Conservation (phyloP, 2,329 filamentous ascomycete genomes). For the Colletotrichum karsti region DNA sequence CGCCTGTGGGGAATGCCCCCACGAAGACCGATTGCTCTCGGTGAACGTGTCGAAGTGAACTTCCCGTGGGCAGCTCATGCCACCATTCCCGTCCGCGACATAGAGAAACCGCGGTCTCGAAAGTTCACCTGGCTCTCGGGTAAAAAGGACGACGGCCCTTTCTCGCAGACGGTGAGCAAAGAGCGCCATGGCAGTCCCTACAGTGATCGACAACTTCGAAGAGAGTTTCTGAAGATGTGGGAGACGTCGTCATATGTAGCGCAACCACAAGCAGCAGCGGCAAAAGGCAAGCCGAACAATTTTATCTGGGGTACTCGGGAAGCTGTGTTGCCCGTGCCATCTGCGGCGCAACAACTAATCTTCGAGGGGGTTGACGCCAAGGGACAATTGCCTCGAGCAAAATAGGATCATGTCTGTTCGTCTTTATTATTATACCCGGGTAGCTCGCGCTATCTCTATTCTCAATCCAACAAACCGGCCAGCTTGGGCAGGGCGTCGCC, state of each 20-base stretch:
- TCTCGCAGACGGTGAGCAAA: constrained; percentile 38
- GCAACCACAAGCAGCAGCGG: constrained; percentile 22
- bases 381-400: constrained; percentile 29
- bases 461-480: constrained; percentile 51
- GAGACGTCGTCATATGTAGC: constrained; percentile 52
- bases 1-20: constrained; percentile 47
- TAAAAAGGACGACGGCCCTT: constrained; percentile 45
- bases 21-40: constrained; percentile 41
- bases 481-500: constrained; percentile 70
- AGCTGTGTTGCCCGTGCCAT: constrained; percentile 38
- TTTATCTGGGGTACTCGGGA: constrained; percentile 56
- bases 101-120: constrained; percentile 48
- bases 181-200: constrained; percentile 31
- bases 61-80: constrained; percentile 57
- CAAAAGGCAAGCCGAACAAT: constrained; percentile 39
- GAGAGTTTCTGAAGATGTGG: constrained; percentile 58
- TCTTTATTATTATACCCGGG: not conserved
- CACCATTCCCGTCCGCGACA: constrained; percentile 43
- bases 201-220: constrained; percentile 52
- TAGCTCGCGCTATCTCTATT: constrained; percentile 31
- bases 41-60: not conserved
- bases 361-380: constrained; percentile 54
- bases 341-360: constrained; percentile 48
- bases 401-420: not conserved
- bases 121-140: constrained; percentile 45